Evolutionary conservation across 306 rosid genomes (phyloP).

Genomic region (Casuarina equisetifolia): DNA sequence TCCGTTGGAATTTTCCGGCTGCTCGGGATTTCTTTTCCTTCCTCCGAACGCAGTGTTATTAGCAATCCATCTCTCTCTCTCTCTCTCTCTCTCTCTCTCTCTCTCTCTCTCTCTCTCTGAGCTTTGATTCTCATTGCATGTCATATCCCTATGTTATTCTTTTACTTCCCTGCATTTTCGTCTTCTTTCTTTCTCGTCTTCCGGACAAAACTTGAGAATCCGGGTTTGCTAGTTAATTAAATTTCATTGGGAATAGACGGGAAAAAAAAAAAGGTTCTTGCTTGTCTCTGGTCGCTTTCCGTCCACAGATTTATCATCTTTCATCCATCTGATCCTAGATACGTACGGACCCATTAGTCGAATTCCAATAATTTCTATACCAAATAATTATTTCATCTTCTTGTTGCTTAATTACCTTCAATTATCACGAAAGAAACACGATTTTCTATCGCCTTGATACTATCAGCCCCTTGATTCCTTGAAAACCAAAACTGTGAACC

Average conservation of each 20-base stretch:
- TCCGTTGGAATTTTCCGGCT: not conserved
- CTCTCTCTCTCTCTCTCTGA: not conserved
- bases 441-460: not conserved
- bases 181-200: not conserved
- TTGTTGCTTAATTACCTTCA: not conserved
- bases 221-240: not conserved
- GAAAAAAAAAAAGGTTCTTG: not conserved
- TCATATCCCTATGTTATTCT: not conserved
- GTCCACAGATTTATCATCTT: too few relatives aligned
- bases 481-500: not conserved
- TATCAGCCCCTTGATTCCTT: not conserved
- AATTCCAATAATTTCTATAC: not conserved
- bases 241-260: not conserved
- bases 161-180: not conserved
- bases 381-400: not conserved
- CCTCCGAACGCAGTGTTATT: slow-evolving; percentile 9
- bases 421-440: not conserved
- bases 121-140: not conserved
- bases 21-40: not conserved
- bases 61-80: slow-evolving; percentile 4
- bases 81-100: not conserved
- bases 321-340: not conserved
- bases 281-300: too few relatives aligned
- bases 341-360: not conserved
- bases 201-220: not conserved